Evolutionary conservation across 768 basidiomycete genomes (phyloP), one percentile per base, ranked within the genome.

Genomic region (Xerocomellus chrysenteron): DNA sequence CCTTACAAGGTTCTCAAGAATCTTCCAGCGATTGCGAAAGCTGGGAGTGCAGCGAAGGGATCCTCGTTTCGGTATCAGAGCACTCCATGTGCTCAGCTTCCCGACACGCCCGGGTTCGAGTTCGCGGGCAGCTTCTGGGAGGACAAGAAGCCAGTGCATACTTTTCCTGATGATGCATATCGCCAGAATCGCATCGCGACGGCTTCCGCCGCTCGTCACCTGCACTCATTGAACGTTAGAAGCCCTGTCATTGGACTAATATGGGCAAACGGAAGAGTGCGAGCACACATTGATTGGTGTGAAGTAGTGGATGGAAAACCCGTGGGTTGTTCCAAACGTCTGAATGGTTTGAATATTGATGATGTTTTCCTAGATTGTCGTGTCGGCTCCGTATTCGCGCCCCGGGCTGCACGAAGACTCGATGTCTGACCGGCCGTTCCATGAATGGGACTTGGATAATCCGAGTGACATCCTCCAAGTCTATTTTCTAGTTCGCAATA

Each of bases 121-220:
- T 81, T 84, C 55, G 74, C 72, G 14, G 81, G 83, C 60, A 77
- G 78, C 53, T 68, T 84, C 48, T 83, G 80, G 80, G 82, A 85
- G 61, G 82, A 85, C 68, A 85, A 85, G 73, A 85, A 83, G 53
- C 79, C 80, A 0, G 69, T 75, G 12, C 79, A 82, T 44, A 62
- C 72, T 5, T 65, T 80, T 58, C 73, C 81, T 2, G 81, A 80
- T 44, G 77, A 80, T 54, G 83, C 83, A 1, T 82, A 82, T 62
- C 69, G 83, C 24, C 83, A 84, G 65, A 84, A 84, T 62, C 71
- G 83, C 28, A 82, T 84, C 72, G 71, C 82, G 1, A 82, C 81
- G 5, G 74, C 82, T 12, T 73, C 80, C 4, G 76, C 76, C 6
- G 75, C 72, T 2, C 76, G 83, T 2, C 83, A 84, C 61, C 67